A percentile compares a stretch with the other conserved stretches of the same genome.
Evolutionary conservation across 83 land plant species (phyloP).

Genomic region (Larix sibirica): DNA sequence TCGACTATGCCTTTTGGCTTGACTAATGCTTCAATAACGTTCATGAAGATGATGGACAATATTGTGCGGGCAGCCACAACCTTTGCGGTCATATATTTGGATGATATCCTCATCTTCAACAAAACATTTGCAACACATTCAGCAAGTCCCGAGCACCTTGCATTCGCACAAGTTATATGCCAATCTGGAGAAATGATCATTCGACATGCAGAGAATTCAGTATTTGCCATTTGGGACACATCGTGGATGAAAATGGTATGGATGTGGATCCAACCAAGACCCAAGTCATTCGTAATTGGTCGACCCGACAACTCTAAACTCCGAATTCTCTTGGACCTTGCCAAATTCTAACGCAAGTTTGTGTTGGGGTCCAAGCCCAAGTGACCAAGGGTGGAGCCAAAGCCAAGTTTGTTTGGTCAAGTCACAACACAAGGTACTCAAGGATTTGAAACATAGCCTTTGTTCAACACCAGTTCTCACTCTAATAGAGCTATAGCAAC

Average conservation of each 20-base stretch:
- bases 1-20: not conserved
- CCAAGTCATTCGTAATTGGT: not conserved
- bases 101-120: not conserved
- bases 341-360: not conserved
- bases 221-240: not conserved
- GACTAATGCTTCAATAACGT: not conserved
- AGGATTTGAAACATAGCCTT: not conserved
- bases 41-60: not conserved
- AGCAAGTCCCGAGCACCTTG: not conserved
- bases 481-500: not conserved
- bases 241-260: not conserved
- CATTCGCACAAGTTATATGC: not conserved
- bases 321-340: not conserved
- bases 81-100: not conserved
- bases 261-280: not conserved
- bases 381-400: not conserved
- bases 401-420: not conserved
- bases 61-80: not conserved
- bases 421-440: not conserved
- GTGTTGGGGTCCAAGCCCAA: not conserved
- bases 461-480: not conserved
- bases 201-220: not conserved
- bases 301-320: not conserved
- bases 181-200: not conserved
- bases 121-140: not conserved